Evolutionary conservation across 1,139 yeast species (phyloP), one percentile per base, ranked within the genome.

Genomic region (Geotrichum cucujoidarum): DNA sequence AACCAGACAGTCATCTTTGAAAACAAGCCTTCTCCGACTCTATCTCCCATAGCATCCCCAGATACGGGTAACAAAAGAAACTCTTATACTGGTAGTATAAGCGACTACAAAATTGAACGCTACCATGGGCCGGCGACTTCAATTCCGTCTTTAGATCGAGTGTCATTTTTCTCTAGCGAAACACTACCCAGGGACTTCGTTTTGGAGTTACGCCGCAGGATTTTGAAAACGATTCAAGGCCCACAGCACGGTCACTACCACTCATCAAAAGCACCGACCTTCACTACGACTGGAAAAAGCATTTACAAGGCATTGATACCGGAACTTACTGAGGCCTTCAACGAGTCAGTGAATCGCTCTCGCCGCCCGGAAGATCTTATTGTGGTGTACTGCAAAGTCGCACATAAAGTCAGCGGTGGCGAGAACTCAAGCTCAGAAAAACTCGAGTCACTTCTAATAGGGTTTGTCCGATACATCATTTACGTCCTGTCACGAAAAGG

Each of bases 111-210:
- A 22, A 11, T n/a, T 24, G 27, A 24, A 6, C 10, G 8, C 6
- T 24, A 24, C 27, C 6, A 10, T 3, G 40, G 31, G 18, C 16
- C 31, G 13, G 22, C 21, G 11, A 25, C 29, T 25, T 16, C 32
- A 2, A 16, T 25, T 14, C 40, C 40, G 2, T 16, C 31, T n/a
- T 16, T 14, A 2, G 22, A 30, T 8, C 39, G 20, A 14, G 20
- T n/a, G 13, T 32, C 35, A 13, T 14, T 32, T 18, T 44, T 44
- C 14, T 44, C 47, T 3, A 31, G 25, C 10, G 42, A 37, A 8
- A 44, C 27, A 11, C 32, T 44, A 2, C 47, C 47, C 17, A 44
- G 17, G 17, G 47, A 44, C 24, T 44, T 44, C 32, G 43, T 35
- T n/a, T 24, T 44, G 6, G 41, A 21, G 13, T 17, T 44, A 13